Conservation (phyloP, 2,329 filamentous ascomycete species). For the Chrysosporium keratinophilum region DNA sequence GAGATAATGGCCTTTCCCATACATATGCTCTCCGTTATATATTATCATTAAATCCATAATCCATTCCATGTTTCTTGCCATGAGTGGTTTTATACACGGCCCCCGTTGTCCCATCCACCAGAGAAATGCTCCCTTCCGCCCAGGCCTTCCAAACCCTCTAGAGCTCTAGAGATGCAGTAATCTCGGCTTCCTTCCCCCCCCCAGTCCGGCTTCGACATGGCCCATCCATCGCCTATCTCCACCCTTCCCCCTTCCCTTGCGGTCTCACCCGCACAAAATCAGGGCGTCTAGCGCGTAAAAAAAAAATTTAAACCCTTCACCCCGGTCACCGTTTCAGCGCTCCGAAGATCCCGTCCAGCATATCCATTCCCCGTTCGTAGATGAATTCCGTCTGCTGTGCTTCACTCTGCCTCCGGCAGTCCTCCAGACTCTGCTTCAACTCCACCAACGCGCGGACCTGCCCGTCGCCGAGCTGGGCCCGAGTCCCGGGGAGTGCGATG, state of each 20-base stretch:
- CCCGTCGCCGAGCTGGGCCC: neutral
- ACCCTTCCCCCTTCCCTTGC: neutral
- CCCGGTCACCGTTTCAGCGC: slow-evolving; percentile 14
- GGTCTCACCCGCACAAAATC: neutral
- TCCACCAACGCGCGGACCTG: slow-evolving; percentile 10
- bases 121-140: no score
- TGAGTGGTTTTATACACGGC: no score
- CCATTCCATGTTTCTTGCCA: no score
- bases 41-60: no score
- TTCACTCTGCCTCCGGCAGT: slow-evolving; percentile 10
- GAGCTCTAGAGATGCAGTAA: no score
- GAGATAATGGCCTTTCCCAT: no score
- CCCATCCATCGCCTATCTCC: neutral
- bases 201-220: neutral
- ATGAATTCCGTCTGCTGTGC: slow-evolving; percentile 16
- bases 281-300: neutral
- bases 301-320: neutral
- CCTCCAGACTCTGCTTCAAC: slow-evolving; percentile 11
- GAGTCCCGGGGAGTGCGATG: neutral
- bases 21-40: no score
- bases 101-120: no score
- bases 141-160: no score
- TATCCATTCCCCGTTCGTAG: slow-evolving; percentile 17
- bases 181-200: no score
- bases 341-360: slow-evolving; percentile 15